Conservation (phyloP, 208 protist genomes). For the Sergeia podlipaevii region DNA sequence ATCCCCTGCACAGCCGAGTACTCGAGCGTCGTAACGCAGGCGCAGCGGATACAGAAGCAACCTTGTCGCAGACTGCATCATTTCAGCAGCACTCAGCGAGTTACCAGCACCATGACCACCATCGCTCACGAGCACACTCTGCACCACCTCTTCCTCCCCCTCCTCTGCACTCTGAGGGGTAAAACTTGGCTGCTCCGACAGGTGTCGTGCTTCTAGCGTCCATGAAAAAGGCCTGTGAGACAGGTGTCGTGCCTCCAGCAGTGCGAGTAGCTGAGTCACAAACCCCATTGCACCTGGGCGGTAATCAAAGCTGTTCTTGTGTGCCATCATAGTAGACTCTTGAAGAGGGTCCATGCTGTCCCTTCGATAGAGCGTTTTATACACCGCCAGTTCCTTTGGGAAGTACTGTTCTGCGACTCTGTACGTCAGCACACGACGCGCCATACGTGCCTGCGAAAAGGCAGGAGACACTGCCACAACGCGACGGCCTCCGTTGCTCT, state of each 20-base stretch:
- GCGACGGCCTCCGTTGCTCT: conserved; percentile 49
- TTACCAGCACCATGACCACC: neutral
- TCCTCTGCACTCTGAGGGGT: conserved; percentile 16
- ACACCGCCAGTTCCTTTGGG: conserved; percentile 65
- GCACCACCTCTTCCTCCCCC: conserved; percentile 20
- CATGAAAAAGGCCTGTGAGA: conserved; percentile 59
- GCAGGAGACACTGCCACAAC: conserved; percentile 72
- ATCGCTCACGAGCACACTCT: conserved; percentile 13
- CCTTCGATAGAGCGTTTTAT: conserved; percentile 40
- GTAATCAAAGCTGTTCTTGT: too few species aligned
- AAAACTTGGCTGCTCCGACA: neutral
- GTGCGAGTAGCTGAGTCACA: conserved; percentile 50
- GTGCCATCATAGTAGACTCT: conserved; percentile 24
- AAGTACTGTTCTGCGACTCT: conserved; percentile 75
- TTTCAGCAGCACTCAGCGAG: neutral
- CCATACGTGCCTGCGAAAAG: conserved; percentile 53
- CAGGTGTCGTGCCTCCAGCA: conserved; percentile 53
- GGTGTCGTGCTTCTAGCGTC: conserved; percentile 12
- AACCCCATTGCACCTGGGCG: conserved; percentile 34
- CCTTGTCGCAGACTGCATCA: neutral
- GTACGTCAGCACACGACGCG: conserved; percentile 69
- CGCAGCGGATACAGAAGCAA: conserved; percentile 33
- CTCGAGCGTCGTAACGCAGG: conserved; percentile 50
- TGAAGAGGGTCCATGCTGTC: conserved; percentile 54
- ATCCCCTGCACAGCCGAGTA: conserved; percentile 66